Base-by-base conservation (phyloP, 2,329 filamentous ascomycete species). In the Botrytis squamosa region DNA sequence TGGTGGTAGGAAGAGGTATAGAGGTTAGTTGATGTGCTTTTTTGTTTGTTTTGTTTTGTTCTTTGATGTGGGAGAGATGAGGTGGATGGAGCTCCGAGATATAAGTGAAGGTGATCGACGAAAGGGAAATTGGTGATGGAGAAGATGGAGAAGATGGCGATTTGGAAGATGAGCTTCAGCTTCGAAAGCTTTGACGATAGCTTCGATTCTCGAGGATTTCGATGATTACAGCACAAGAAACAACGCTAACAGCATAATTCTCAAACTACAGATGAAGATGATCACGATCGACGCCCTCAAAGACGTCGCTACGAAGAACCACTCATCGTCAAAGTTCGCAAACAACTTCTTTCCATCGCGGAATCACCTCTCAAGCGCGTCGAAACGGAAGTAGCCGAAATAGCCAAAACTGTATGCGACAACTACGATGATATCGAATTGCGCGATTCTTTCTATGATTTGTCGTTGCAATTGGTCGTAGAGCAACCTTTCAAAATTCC, bases 401-500 rank as follows among this genome's bases (percentile, higher is more conserved):
- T 97, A 79, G 93, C 93, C 46, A 92, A 91, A 79, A 88, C 91
- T 67, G 89, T 97, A 25, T 88, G 91, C 46, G 93, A 97, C 63
- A 92, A 97, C 82, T 92, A 92, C 81, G 94, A 97, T n/a, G 92
- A 97, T 80, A 90, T 91, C 77, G 92, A 94, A 77, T 85, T 97
- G 72, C 90, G 90, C 77, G 88, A 86, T 46, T 89, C 87, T 69
- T 97, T 97, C 82, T 85, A 93, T 77, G 89, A 91, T 73, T 87
- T 97, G 44, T 86, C 90, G 12, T 84, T 95, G 74, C 93, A 95
- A 83, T 86, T 98, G 77, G 87, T 92, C 62, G 82, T 93, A 52
- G 96, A 99, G 84, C 96, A 99, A 84, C 96, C 96, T 1, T 91
- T 99, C 83, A 98, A 98, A 86, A 97, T 94, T n/a, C 95, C 96